Conservation (phyloP, 495 filamentous ascomycete species). For the Podospora bellae-mahoneyi region DNA sequence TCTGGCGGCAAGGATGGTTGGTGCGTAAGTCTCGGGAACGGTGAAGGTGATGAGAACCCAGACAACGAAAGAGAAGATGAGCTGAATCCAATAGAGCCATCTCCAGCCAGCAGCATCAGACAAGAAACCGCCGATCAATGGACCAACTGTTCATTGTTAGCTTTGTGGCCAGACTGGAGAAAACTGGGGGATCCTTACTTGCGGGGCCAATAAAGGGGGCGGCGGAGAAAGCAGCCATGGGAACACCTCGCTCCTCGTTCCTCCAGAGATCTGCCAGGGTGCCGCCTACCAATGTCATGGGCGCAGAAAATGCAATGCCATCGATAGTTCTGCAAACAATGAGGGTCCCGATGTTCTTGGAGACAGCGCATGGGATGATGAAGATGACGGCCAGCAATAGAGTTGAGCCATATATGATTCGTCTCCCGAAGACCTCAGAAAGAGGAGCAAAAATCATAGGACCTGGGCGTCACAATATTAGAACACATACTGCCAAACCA, state of each 20-base stretch:
- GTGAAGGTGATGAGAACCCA: constrained; percentile 74
- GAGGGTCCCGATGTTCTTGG: constrained; percentile 70
- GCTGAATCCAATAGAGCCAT: constrained; percentile 82
- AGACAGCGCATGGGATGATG: constrained; percentile 71
- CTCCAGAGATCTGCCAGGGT: constrained; percentile 78
- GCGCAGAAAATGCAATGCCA: constrained; percentile 77
- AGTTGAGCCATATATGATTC: constrained; percentile 62
- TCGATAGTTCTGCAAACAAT: constrained; percentile 70
- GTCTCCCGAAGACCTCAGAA: constrained; percentile 67
- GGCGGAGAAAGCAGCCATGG: constrained; percentile 82
- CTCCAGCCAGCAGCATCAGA: constrained; percentile 67
- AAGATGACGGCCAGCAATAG: constrained; percentile 68
- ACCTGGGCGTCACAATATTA: constrained; percentile 14
- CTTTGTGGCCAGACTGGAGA: too few relatives aligned
- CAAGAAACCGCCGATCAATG: constrained; percentile 73
- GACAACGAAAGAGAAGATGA: constrained; percentile 63
- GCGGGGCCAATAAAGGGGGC: constrained; percentile 77
- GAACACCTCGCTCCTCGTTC: constrained; percentile 76
- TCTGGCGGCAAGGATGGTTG: constrained; percentile 61
- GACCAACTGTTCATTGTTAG: constrained; percentile 45
- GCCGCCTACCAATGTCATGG: constrained; percentile 79
- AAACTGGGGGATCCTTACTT: constrained; percentile 34
- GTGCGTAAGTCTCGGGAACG: constrained; percentile 76
- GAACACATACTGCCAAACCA: neutral
- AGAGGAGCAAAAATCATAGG: constrained; percentile 82